Evolutionary conservation across 2,329 filamentous ascomycete genomes (phyloP).

Genomic region (Cladorrhinum sp.): DNA sequence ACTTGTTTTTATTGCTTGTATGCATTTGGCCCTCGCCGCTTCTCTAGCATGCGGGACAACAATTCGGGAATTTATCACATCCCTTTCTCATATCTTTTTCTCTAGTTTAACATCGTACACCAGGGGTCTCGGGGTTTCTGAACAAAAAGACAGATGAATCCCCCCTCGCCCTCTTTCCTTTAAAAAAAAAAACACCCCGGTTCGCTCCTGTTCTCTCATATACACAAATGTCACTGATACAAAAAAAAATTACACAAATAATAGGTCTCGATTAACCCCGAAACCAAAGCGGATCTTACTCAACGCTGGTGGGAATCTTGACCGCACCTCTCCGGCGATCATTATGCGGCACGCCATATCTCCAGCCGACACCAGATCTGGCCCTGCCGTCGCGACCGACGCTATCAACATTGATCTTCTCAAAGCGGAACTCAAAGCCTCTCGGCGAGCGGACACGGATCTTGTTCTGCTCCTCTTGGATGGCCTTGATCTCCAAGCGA

Average conservation of each 20-base stretch:
- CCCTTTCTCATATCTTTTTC: background rate
- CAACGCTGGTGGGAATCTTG: constrained; percentile 66
- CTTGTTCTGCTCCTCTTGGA: constrained; percentile 40
- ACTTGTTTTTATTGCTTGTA: no score
- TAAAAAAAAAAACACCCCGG: background rate
- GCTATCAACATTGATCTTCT: constrained; percentile 55
- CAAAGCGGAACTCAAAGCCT: constrained; percentile 60
- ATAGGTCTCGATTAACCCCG: constrained; percentile 1
- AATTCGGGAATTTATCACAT: background rate
- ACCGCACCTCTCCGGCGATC: constrained; percentile 62
- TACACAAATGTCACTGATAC: background rate
- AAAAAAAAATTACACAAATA: constrained; percentile 14
- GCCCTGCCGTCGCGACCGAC: constrained; percentile 54
- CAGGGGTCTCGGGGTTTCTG: background rate
- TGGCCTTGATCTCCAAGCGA: constrained; percentile 32
- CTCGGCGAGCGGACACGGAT: constrained; percentile 48
- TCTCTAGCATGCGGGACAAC: no score
- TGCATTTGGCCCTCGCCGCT: no score
- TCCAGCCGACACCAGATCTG: constrained; percentile 53
- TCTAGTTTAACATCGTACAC: no score
- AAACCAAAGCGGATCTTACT: constrained; percentile 38
- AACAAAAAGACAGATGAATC: background rate
- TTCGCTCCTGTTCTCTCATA: background rate
- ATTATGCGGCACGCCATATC: constrained; percentile 61
- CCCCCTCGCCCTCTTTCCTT: background rate